Evolutionary conservation across 2,329 filamentous ascomycete genomes (phyloP).

Genomic region (Dactylella cylindrospora): DNA sequence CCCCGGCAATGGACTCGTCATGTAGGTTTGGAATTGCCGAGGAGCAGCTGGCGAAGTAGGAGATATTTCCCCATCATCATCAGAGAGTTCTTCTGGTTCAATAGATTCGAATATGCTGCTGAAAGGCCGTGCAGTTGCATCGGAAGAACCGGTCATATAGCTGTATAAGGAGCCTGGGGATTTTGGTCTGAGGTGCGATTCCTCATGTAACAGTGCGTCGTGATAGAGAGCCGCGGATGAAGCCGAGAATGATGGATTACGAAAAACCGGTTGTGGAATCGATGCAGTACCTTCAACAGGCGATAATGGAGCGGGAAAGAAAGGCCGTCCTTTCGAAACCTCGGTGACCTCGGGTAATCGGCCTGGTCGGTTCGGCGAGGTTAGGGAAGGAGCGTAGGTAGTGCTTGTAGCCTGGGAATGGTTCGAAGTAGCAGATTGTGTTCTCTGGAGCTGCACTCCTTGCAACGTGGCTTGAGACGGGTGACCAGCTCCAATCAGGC

Average conservation of each 20-base stretch:
- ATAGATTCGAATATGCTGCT: slow-evolving; percentile 34
- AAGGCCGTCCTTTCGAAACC: slow-evolving; percentile 35
- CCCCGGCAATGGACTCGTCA: slow-evolving; percentile 39
- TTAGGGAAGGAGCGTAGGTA: slow-evolving; percentile 26
- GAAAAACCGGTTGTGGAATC: slow-evolving; percentile 43
- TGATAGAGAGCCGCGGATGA: slow-evolving; percentile 41
- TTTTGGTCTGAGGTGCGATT: slow-evolving; percentile 28
- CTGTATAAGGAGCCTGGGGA: slow-evolving; percentile 36
- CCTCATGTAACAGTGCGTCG: slow-evolving; percentile 40
- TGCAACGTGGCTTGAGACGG: slow-evolving; percentile 28
- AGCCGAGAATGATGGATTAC: slow-evolving; percentile 43
- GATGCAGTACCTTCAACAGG: too few species aligned
- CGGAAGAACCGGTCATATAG: slow-evolving; percentile 30
- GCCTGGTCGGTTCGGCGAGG: slow-evolving; percentile 31
- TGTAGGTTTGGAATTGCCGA: slow-evolving; percentile 42
- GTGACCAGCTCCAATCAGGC: slow-evolving; percentile 34
- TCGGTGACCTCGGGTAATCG: slow-evolving; percentile 44
- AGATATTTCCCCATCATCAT: slow-evolving; percentile 42
- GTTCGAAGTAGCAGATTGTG: slow-evolving; percentile 28
- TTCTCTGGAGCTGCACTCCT: slow-evolving; percentile 27
- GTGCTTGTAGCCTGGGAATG: slow-evolving; percentile 21
- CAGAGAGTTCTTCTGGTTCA: slow-evolving; percentile 38
- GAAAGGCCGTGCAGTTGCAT: slow-evolving; percentile 24
- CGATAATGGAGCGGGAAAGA: slow-evolving; percentile 42
- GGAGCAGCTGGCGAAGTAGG: slow-evolving; percentile 38